Base-by-base conservation (phyloP, 176 grass and related monocot genomes). In the Bolboschoenus planiculmis region DNA sequence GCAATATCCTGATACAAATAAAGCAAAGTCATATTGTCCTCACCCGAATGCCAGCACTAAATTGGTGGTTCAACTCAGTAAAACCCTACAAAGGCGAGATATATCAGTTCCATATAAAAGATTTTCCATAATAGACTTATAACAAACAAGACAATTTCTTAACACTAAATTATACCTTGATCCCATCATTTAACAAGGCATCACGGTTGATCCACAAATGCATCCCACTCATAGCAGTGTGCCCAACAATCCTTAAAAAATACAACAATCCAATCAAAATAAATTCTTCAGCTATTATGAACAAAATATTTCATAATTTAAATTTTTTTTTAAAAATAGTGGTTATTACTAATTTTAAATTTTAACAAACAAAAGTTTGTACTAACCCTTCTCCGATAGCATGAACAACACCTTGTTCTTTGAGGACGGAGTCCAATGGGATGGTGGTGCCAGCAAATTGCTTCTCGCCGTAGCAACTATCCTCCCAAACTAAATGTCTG, bases 401-500 rank as follows among this genome's bases (percentile, higher is more conserved):
- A 78, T 88, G 81, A 36, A 84, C 81, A 57, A 85, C 16, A 7
- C 56, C 76, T 47, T 81, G 83, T 74, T 88, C 83, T 80, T 82
- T 81, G 11, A 72, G 75, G 23, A 84, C 18, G 42, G 71, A 88
- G 48, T 75, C 26, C 20, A 78, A 63, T 30, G 78, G 56, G n/a
- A 37, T 9, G 5, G 44, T 76, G 72, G 46, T 77, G 46, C 72
- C 27, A 1, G 46, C 44, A 77, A 77, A 77, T 53, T 77, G 86
- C 26, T 85, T 91, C 85, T 88, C 85, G 48, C 88, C 78, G 58
- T 91, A 97, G 78, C 85, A 92, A 34, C 95, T 92, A 54, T 94
- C 95, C 81, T 92, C 92, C 90, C 90, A 94, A 59, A 92, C 90
- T 66, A 97, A 91, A 92, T 81, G 90, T 86, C 95, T 97, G 90